Conservation (phyloP, 2,329 filamentous ascomycete genomes). For the Fusarium sp. region DNA sequence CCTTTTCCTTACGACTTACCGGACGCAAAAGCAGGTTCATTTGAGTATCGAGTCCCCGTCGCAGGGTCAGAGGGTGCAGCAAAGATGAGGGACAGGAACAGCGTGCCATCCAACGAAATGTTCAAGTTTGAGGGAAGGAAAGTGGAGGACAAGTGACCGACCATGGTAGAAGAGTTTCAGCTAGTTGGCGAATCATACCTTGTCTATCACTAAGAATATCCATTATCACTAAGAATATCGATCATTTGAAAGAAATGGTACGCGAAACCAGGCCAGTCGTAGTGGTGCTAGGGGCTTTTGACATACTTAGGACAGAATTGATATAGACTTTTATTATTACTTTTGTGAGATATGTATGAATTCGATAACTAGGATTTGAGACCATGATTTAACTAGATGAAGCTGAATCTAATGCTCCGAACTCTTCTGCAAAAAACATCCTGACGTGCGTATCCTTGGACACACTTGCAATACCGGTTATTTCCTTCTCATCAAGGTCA, state of each 20-base stretch:
- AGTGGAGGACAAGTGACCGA: neutral
- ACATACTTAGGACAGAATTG: neutral
- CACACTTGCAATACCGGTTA: neutral
- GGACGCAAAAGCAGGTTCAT: slow-evolving; percentile 43
- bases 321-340: neutral
- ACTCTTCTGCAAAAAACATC: neutral
- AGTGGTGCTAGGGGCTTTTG: neutral
- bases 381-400: neutral
- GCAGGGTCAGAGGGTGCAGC: slow-evolving; percentile 46
- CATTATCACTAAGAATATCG: neutral
- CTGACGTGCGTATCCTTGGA: neutral
- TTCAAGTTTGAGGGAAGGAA: slow-evolving; percentile 24
- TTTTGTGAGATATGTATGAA: neutral
- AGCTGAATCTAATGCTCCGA: neutral
- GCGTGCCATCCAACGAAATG: slow-evolving; percentile 48
- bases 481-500: neutral
- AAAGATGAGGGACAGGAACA: slow-evolving; percentile 49
- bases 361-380: neutral
- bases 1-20: slow-evolving; percentile 69
- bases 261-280: neutral
- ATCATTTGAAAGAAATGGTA: neutral
- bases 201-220: neutral
- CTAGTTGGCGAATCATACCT: neutral
- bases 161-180: neutral
- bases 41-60: slow-evolving; percentile 51